A percentile compares a stretch with the other conserved stretches of the same genome.
phyloP scores from a whole-genome alignment of 2,329 filamentous ascomycete species.

The Exophiala dermatitidis region DNA sequence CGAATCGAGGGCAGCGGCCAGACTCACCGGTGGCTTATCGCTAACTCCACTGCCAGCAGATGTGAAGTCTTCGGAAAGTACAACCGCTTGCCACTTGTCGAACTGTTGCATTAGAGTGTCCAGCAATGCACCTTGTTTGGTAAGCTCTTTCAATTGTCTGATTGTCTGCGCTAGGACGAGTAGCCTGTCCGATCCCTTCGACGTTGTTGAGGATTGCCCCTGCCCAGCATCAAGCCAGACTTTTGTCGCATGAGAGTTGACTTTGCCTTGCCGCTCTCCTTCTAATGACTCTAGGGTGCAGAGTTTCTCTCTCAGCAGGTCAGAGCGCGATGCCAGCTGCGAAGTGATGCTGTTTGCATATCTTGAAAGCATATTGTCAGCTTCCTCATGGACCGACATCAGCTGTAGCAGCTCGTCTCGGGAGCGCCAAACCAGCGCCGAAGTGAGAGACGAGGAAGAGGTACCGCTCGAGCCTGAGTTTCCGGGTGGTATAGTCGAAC shows the following conservation, averaged over 20 bases:
- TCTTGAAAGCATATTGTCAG: conserved; percentile 8
- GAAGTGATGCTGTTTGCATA: conserved; percentile 13
- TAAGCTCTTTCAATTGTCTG: conserved; percentile 5
- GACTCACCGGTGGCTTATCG: neutral
- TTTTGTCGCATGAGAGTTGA: conserved; percentile 27
- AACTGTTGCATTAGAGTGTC: conserved; percentile 9
- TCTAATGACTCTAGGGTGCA: conserved; percentile 30
- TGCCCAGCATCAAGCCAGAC: conserved; percentile 6
- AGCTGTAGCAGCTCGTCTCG: conserved; percentile 41
- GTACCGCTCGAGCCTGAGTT: neutral
- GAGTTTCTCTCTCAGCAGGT: conserved; percentile 30
- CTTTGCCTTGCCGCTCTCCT: conserved; percentile 32
- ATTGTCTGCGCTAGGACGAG: conserved; percentile 12
- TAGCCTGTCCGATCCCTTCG: conserved; percentile 2
- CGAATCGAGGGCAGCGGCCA: conserved; percentile 2
- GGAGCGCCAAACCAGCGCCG: conserved; percentile 33
- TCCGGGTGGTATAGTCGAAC: neutral
- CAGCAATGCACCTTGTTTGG: conserved; percentile 6
- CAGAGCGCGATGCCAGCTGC: conserved; percentile 1
- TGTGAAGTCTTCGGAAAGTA: conserved; percentile 3
- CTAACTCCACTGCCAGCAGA: neutral
- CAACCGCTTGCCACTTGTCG: conserved; percentile 9
- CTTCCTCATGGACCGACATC: conserved; percentile 32
- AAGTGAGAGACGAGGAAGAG: conserved; percentile 16
- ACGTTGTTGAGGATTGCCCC: neutral